Evolutionary conservation across 257 asterid species (phyloP).

Genomic region (Nicotiana tabacum): DNA sequence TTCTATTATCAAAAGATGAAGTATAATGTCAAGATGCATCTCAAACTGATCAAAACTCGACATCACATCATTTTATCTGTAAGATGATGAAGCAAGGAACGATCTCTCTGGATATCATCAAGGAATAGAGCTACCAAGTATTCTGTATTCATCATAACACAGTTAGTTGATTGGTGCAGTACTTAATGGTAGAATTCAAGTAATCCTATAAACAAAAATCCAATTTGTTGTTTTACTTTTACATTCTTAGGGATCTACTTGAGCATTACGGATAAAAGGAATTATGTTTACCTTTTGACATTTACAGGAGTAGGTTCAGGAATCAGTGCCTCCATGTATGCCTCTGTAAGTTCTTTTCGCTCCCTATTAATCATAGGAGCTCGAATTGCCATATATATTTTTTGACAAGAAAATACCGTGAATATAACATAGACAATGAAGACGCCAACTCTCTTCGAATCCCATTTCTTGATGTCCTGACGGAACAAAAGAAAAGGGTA

Average conservation of each 20-base stretch:
- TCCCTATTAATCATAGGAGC: slow-evolving; percentile 75
- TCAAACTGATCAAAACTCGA: neutral
- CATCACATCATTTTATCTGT: neutral
- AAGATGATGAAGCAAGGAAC: neutral
- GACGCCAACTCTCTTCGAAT: slow-evolving; percentile 63
- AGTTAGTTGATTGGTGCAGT: neutral
- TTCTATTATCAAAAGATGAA: neutral
- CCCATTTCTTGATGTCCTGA: slow-evolving; percentile 88
- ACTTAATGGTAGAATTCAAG: neutral
- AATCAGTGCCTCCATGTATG: slow-evolving; percentile 88
- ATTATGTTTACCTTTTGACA: slow-evolving; percentile 46
- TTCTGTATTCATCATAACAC: neutral
- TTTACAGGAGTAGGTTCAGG: slow-evolving; percentile 93
- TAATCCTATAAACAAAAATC: neutral
- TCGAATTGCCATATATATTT: slow-evolving; percentile 55
- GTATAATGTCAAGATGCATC: neutral
- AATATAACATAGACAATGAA: slow-evolving; percentile 54
- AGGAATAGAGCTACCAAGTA: neutral
- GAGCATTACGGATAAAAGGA: slow-evolving; percentile 11
- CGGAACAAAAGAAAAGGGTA: neutral
- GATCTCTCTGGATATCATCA: neutral
- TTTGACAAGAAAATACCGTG: slow-evolving; percentile 48
- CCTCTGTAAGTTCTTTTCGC: slow-evolving; percentile 69
- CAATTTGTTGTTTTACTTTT: neutral
- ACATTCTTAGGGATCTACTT: neutral